phyloP scores from a whole-genome alignment of 1,139 yeast genomes.

The Hansenula sp. region DNA sequence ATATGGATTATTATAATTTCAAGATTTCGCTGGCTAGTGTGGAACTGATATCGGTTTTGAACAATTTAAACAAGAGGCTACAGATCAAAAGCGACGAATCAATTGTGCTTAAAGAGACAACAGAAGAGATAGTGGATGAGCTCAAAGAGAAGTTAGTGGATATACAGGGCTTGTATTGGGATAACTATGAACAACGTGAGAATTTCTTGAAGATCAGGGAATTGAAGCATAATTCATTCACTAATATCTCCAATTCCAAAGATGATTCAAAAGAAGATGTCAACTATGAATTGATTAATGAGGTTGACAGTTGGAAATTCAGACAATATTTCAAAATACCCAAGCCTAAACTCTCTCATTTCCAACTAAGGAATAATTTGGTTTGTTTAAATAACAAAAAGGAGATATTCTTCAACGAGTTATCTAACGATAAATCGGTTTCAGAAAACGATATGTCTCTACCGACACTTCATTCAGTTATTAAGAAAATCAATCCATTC shows the following conservation, averaged over 20 bases:
- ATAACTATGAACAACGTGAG: conserved; percentile 13
- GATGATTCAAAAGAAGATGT: conserved; percentile 10
- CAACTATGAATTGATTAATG: conserved; percentile 7
- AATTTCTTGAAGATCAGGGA: conserved; percentile 16
- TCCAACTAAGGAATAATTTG: conserved; percentile 47
- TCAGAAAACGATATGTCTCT: conserved; percentile 25
- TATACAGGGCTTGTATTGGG: conserved; percentile 25
- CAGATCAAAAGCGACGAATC: background rate
- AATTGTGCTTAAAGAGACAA: background rate
- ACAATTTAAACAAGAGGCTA: conserved; percentile 2
- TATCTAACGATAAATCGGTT: conserved; percentile 30
- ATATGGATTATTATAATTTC: background rate
- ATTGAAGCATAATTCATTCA: conserved; percentile 18
- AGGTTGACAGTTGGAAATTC: conserved; percentile 36
- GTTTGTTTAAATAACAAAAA: conserved; percentile 21
- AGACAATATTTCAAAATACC: conserved; percentile 39
- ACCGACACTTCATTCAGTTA: conserved; percentile 7
- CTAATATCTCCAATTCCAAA: conserved; percentile 19
- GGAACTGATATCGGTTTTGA: conserved; percentile 3
- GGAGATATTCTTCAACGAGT: conserved; percentile 7
- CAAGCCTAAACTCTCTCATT: conserved; percentile 49
- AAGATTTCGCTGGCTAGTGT: background rate
- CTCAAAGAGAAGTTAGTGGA: conserved; percentile 2
- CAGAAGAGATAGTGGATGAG: conserved; percentile 13
- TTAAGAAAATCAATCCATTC: conserved; percentile 26